Evolutionary conservation across 495 filamentous ascomycete genomes (phyloP).

Genomic region (Aspergillus sparsus): DNA sequence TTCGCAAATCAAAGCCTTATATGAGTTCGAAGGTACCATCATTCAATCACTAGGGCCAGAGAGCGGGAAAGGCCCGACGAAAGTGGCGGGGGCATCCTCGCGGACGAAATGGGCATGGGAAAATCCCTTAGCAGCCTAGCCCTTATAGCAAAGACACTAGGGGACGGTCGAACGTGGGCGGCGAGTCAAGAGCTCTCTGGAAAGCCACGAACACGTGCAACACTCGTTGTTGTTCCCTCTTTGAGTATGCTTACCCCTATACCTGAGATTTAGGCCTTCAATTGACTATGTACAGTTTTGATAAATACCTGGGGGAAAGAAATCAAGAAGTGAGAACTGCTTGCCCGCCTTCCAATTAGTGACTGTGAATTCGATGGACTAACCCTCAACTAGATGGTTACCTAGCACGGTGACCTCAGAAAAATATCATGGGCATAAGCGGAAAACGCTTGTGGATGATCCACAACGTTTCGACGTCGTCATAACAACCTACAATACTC

Average conservation of each 20-base stretch:
- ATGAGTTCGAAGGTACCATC: conserved; percentile 2
- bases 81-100: conserved; percentile 10
- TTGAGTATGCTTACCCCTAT: background rate
- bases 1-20: too few species aligned
- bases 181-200: background rate
- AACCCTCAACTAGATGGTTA: background rate
- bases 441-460: background rate
- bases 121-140: conserved; percentile 10
- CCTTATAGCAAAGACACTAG: conserved; percentile 5
- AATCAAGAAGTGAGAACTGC: conserved; percentile 1
- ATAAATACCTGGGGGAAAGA: conserved; percentile 10
- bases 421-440: conserved; percentile 4
- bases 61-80: conserved; percentile 1
- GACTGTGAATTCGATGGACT: too few species aligned
- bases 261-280: background rate
- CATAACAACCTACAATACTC: conserved; percentile 10
- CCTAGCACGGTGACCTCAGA: background rate
- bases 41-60: conserved; percentile 4
- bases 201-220: conserved; percentile 5
- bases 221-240: conserved; percentile 13
- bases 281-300: conserved; percentile 5
- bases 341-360: too few species aligned
- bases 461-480: conserved; percentile 4
- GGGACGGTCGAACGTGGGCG: conserved; percentile 2
- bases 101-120: conserved; percentile 14